Base-by-base conservation (phyloP, 176 grass and related monocot species). In the Areca catechu region DNA sequence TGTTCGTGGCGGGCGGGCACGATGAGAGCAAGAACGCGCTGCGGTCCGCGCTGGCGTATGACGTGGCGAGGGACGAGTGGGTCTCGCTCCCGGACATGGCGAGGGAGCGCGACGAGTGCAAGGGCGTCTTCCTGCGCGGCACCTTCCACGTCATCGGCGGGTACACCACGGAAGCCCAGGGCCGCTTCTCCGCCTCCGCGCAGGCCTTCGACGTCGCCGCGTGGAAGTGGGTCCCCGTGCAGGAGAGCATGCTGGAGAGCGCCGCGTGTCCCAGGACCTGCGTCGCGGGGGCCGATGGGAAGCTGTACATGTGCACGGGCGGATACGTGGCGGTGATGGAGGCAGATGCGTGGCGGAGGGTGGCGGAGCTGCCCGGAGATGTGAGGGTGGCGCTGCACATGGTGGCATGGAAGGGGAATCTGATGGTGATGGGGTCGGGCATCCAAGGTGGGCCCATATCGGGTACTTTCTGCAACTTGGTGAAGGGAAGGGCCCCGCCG, bases 21-120 rank as follows among this genome's bases (percentile, higher is more conserved):
- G 93, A 97, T 60, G 73, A 88, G 57, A 79, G 87, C 71, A 97
- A 97, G 67, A 97, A 97, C 80, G 93, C 87, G 22, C 78, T 97
- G 14, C 76, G 79, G 17, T 91, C 83, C 7, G 93, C 83, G 20
- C 27, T 91, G 17, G 81, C 81, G 17, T 97, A 91, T 68, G 78
- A 88, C 65, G 77, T 76, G 16, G 75, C 80, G 0, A 54, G 50
- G 43, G 78, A 97, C 62, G 22, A 4, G 60, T 97, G 93, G 93
- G 16, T 56, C 3, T 0, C 25, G 21, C 78, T 97, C 52, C 83
- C 87, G 15, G 84, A 91, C 81, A 91, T 97, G 93, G 72, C 62
- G 22, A 65, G 58, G 65, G 80, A 82, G 80, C 73, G 87, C 20
- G 93, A 97, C 74, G 92, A 97, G 65, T 81, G 87, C 34, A 76